Evolutionary conservation across 768 basidiomycete genomes (phyloP).

Genomic region (Russula dissimulans): DNA sequence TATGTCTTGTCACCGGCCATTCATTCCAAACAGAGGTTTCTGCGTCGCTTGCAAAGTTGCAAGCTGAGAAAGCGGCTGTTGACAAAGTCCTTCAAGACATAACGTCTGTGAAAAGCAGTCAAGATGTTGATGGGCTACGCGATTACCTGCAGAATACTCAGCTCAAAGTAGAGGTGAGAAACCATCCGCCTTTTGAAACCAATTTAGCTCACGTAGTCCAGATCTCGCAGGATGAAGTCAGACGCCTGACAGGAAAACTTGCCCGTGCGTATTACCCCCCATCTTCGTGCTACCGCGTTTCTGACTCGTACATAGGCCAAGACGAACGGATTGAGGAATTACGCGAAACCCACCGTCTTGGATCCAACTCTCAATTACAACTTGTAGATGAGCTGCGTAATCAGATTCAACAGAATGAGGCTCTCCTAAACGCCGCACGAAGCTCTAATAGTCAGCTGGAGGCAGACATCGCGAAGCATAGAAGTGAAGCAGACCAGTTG

Average conservation of each 20-base stretch:
- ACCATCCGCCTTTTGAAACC: neutral
- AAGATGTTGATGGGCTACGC: constrained; percentile 57
- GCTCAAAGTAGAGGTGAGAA: constrained; percentile 62
- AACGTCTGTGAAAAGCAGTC: constrained; percentile 58
- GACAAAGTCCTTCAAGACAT: constrained; percentile 61
- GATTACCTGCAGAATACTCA: constrained; percentile 62
- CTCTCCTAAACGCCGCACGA: constrained; percentile 53
- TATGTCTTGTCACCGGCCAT: neutral
- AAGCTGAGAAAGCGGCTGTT: constrained; percentile 59
- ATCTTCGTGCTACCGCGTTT: neutral
- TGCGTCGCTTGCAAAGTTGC: constrained; percentile 64
- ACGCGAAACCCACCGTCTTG: constrained; percentile 71
- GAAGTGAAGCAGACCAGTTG: constrained; percentile 49
- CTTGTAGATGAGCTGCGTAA: constrained; percentile 61
- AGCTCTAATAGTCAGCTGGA: constrained; percentile 39
- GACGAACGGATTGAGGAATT: constrained; percentile 79
- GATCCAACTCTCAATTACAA: constrained; percentile 68
- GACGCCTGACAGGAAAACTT: constrained; percentile 61
- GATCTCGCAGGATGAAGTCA: constrained; percentile 72
- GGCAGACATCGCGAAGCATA: constrained; percentile 40
- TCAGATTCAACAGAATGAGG: constrained; percentile 64
- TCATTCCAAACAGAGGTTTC: constrained; percentile 54
- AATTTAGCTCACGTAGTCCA: constrained; percentile 23
- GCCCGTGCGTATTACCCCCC: constrained; percentile 41
- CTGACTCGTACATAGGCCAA: constrained; percentile 46